Percentiles rank a stretch among this genome's conserved stretches.
phyloP scores from a whole-genome alignment of 2,329 filamentous ascomycete genomes.

The Juglanconis sp. region DNA sequence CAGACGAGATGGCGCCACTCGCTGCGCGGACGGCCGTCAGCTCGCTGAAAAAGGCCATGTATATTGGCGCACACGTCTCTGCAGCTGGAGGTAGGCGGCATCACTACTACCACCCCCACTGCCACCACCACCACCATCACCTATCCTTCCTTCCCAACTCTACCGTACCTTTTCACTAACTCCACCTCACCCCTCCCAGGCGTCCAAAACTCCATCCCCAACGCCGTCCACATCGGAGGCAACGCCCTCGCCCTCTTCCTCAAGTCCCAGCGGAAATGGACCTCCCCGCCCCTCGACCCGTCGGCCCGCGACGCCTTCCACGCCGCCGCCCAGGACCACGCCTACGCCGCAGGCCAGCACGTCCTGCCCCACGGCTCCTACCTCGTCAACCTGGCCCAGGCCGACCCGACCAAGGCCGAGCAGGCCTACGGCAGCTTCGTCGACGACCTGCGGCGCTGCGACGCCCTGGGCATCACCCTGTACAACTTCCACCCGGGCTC shows the following conservation, averaged over 20 bases:
- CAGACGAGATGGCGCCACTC: constrained; percentile 56
- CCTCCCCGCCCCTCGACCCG: constrained; percentile 70
- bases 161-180: background rate
- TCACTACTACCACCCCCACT: too few species aligned
- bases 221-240: constrained; percentile 76
- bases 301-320: constrained; percentile 69
- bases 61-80: constrained; percentile 90
- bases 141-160: background rate
- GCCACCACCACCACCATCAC: too few species aligned
- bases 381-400: constrained; percentile 90
- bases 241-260: constrained; percentile 95
- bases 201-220: constrained; percentile 82
- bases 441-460: constrained; percentile 83
- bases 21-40: constrained; percentile 62
- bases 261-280: constrained; percentile 95
- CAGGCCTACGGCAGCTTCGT: constrained; percentile 85
- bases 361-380: constrained; percentile 93
- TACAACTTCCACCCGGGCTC: constrained; percentile 98
- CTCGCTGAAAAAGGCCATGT: constrained; percentile 67
- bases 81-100: constrained; percentile 69
- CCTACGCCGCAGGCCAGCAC: constrained; percentile 68
- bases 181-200: constrained; percentile 45
- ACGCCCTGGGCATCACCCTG: constrained; percentile 79
- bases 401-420: constrained; percentile 72
- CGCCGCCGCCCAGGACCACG: constrained; percentile 62